Base-by-base conservation (phyloP, 768 basidiomycete genomes). In the Clavaria fumosa region DNA sequence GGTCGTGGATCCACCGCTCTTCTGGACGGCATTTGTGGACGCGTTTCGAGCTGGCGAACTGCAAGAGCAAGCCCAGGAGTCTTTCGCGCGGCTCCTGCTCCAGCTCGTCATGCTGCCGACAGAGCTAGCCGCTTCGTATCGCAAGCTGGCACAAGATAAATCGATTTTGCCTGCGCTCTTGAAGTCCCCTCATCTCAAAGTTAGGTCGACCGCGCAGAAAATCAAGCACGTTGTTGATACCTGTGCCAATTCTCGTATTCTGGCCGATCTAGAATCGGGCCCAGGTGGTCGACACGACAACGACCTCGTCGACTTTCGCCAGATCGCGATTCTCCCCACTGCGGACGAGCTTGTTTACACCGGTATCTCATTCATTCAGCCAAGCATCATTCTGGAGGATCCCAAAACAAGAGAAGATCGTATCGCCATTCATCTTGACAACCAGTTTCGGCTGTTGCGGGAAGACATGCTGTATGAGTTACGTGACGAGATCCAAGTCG, bases 231-330 rank as follows among this genome's bases (percentile, higher is more conserved):
- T 48, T 7, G 44, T 53, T 24, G 38, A 37, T 11, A 49, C 47
- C 47, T 44, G 52, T 59, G 37, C 49, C 63, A 22, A 54, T 62
- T n/a, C n/a, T n/a, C 5, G 46, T 47, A 11, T 40, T 52, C 3
- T 40, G 15, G 45, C 46, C 5, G 49, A 51, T 4, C 34, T 41
- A 4, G 59, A 53, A 1, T 44, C 49, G 14, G 52, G 55, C 6
- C 70, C 78, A 1, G 78, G 78, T 0, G 78, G 77, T 3, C 62
- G 78, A 3, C 78, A 80, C 39, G 75, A 78, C 45, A 80, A 81
- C 36, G 78, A 81, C 49, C 70, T 70, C 33, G 53, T 53, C 10
- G 64, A 78, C 37, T 80, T 76, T 43, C 67, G 69, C 4, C 43
- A 66, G 6, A 74, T 80, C 15, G 53, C 69, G n/a, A 72, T 81